These are phyloP conservation scores for Amborella trichopoda DNA, from an alignment of 164 flowering plant species.

Conservation along the genomic window DNA sequence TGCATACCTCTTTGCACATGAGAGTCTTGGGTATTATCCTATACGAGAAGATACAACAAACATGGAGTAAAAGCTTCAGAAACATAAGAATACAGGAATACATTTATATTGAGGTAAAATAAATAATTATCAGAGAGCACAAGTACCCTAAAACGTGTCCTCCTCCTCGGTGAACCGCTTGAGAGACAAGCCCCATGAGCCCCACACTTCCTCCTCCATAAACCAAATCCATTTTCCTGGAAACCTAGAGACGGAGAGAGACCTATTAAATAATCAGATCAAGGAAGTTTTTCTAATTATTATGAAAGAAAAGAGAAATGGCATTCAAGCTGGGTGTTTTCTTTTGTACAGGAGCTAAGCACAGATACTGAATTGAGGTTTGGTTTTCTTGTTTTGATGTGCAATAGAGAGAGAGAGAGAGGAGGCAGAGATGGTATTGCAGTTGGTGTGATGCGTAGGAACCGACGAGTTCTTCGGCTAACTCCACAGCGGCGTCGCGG, in stretches of 20 bases:
- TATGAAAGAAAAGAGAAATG: too few species aligned
- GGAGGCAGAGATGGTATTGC: background rate
- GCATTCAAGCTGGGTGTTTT: too few species aligned
- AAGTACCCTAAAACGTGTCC: slow-evolving; percentile 32
- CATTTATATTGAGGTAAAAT: background rate
- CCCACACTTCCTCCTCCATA: slow-evolving; percentile 39
- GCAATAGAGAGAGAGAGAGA: too few species aligned
- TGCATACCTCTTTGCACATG: slow-evolving; percentile 25
- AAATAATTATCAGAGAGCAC: background rate
- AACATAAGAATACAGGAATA: background rate
- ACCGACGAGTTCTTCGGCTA: slow-evolving; percentile 25
- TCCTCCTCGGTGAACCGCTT: slow-evolving; percentile 28
- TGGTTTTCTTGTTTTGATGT: too few species aligned
- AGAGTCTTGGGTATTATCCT: slow-evolving; percentile 32
- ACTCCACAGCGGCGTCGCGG: slow-evolving; percentile 25
- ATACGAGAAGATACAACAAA: background rate
- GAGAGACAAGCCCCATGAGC: slow-evolving; percentile 35
- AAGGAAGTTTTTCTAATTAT: too few species aligned
- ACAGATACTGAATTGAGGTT: too few species aligned
- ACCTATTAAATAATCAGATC: too few species aligned
- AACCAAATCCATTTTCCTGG: slow-evolving; percentile 21
- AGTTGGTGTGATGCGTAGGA: too few species aligned
- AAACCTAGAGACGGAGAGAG: slow-evolving; percentile 10
- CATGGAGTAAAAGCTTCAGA: background rate
- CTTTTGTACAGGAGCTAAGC: too few species aligned